Base-by-base conservation (phyloP, 257 asterid species). In the Misopates orontium region DNA sequence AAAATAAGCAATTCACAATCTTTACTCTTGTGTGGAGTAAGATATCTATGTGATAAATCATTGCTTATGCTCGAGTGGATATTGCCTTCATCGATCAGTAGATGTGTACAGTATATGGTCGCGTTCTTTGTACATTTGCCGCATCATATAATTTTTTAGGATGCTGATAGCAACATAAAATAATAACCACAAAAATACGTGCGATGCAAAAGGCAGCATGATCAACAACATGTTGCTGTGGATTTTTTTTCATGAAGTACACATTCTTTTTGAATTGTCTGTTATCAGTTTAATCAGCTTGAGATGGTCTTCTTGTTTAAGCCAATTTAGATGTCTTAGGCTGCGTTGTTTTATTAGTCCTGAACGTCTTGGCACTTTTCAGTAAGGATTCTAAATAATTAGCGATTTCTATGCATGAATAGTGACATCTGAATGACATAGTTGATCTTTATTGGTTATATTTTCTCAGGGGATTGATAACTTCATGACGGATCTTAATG, bases 381-480 rank as follows among this genome's bases (percentile, higher is more conserved):
- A 47, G 44, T 55, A 51, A 15, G 15, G 49, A 52, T 18, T 17
- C 21, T 9, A 51, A 51, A 64, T 24, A 44, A 65, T 55, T 42
- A 40, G 23, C 68, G 66, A 63, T 56, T 50, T 66, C 59, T 72
- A 12, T 56, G 41, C 56, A 53, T 56, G 68, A 25, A 51, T 50
- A 10, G 45, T 28, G 55, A 53, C 52, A 60, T 65, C 52, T 21
- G 57, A 42, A 28, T 75, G 48, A 25, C 19, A 63, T 49, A 60
- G 23, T 52, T 67, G 44, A 63, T 48, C 60, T 69, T 31, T 56
- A 16, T 58, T 59, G 54, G 62, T 50, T 68, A 56, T 62, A 3
- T 69, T 42, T 74, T 69, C 68, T 25, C 78, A 90, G 99, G 99
- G 99, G 20, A 82, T 93, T 64, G 95, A 86, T 82, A 75, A 77